A percentile compares a stretch with the other conserved stretches of the same genome.
Evolutionary conservation across 805 yeast species (phyloP).

Genomic region (Metschnikowia chrysomelidarum): DNA sequence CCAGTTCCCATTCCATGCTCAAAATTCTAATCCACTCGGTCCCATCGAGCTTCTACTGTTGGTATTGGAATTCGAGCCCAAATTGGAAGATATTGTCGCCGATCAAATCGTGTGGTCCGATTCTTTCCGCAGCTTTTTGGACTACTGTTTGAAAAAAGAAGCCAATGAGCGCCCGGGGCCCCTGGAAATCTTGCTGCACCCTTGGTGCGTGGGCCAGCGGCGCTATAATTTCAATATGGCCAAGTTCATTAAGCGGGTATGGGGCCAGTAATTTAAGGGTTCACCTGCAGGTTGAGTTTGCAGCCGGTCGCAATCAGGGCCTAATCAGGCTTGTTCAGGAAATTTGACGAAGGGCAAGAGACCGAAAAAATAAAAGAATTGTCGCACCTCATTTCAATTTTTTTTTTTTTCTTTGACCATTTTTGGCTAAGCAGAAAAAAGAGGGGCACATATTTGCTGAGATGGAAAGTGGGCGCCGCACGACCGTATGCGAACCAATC

Average conservation of each 20-base stretch:
- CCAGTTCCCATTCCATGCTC: constrained; percentile 66
- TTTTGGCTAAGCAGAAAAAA: no score
- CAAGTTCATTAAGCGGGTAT: constrained; percentile 71
- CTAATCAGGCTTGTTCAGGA: no score
- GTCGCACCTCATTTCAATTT: no score
- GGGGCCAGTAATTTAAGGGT: no score
- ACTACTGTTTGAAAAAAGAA: constrained; percentile 77
- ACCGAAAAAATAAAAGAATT: no score
- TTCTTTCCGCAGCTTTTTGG: constrained; percentile 78
- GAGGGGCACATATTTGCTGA: no score
- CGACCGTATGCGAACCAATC: constrained; percentile 23
- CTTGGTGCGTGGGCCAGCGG: constrained; percentile 85
- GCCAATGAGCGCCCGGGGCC: constrained; percentile 85
- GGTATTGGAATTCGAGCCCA: constrained; percentile 81
- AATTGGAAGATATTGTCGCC: constrained; percentile 70
- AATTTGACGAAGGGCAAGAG: no score
- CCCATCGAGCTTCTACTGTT: constrained; percentile 85
- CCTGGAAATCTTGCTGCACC: constrained; percentile 88
- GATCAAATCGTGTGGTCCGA: constrained; percentile 78
- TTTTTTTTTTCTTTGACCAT: no score
- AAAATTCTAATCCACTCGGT: constrained; percentile 37
- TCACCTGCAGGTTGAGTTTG: no score
- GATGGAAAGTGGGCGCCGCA: constrained; percentile 13
- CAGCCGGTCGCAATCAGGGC: no score
- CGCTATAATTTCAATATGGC: constrained; percentile 78